These are phyloP conservation scores for Fusarium anthophilum DNA, from an alignment of 2,329 filamentous ascomycete species.

Conservation along the genomic window DNA sequence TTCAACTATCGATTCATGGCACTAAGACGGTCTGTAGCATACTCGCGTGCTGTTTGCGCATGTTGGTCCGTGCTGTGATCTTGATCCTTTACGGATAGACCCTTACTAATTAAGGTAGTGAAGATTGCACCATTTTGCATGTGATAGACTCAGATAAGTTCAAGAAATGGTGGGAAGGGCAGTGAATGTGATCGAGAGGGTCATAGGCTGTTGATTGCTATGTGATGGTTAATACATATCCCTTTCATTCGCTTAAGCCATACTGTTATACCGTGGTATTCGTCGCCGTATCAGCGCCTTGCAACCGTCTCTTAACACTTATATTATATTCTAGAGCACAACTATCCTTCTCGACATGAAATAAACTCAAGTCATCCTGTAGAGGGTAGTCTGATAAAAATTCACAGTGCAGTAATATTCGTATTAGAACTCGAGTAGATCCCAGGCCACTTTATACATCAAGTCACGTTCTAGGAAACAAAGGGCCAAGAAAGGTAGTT, in stretches of 20 bases:
- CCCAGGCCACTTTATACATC: background rate
- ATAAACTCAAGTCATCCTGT: background rate
- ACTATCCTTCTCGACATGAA: background rate
- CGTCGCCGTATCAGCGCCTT: background rate
- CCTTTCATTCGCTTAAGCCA: background rate
- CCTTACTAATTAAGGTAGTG: background rate
- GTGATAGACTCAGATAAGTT: background rate
- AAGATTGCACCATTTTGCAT: slow-evolving; percentile 11
- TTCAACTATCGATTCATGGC: background rate
- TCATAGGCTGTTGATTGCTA: background rate
- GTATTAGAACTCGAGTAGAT: background rate
- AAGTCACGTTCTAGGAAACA: background rate
- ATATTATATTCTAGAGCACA: background rate
- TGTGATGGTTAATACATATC: background rate
- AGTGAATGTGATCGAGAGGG: background rate
- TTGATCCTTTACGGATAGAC: background rate
- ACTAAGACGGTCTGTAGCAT: background rate
- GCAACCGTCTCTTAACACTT: background rate
- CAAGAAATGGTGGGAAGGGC: background rate
- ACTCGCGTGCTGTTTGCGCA: background rate
- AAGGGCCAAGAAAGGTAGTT: background rate
- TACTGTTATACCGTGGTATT: too few species aligned
- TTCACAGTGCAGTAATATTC: background rate
- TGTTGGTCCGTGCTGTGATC: slow-evolving; percentile 11
- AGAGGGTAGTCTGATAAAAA: background rate